Conservation (phyloP, 352 stramenopile species). For the Pythium rhizo-oryzae region DNA sequence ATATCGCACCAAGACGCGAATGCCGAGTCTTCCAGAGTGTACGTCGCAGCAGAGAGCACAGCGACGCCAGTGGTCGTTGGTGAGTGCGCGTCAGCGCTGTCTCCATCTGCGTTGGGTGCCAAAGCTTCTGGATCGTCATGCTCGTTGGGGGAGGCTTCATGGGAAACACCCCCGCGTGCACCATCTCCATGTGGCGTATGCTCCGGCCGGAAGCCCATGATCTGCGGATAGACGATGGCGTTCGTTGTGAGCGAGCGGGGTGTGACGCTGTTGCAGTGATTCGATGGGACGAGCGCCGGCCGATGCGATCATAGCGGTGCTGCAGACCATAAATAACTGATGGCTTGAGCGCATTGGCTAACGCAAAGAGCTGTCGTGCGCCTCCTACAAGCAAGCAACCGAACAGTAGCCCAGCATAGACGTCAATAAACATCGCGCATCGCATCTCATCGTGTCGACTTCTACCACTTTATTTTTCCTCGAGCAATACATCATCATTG, state of each 20-base stretch:
- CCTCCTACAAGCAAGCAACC: no score
- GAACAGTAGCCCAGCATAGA: neutral
- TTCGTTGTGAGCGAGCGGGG: neutral
- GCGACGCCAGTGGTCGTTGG: neutral
- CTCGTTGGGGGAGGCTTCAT: neutral
- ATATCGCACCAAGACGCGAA: constrained; percentile 43
- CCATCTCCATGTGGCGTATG: neutral
- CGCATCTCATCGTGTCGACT: neutral
- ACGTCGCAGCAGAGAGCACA: constrained; percentile 12
- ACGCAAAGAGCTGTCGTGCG: no score
- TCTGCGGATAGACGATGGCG: no score
- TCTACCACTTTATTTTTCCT: constrained; percentile 23
- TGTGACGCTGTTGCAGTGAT: neutral
- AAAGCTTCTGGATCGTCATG: constrained; percentile 2
- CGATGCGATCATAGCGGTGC: no score
- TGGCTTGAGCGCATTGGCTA: neutral
- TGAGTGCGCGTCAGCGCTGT: neutral
- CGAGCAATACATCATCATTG: constrained; percentile 48
- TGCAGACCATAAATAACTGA: no score
- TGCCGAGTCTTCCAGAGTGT: constrained; percentile 25
- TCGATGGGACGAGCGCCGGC: no score
- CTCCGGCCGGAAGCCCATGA: neutral
- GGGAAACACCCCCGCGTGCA: neutral
- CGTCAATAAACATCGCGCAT: neutral
- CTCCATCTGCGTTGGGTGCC: neutral